These are phyloP conservation scores for Dillenia suffruticosa DNA, from an alignment of 164 flowering plant species.

Conservation along the genomic window DNA sequence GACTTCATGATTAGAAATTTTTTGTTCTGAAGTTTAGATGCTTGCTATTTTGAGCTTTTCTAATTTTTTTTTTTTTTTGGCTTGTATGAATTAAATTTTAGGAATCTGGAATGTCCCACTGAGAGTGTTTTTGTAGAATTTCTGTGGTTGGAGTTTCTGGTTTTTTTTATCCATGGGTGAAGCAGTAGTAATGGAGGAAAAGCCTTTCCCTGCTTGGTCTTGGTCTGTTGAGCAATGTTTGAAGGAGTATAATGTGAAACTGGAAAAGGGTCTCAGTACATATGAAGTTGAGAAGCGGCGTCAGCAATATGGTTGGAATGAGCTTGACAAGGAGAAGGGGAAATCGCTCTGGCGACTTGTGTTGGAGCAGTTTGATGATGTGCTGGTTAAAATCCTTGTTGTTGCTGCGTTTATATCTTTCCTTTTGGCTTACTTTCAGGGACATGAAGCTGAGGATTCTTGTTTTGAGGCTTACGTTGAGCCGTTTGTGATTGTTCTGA, in stretches of 20 bases:
- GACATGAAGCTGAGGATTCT: slow-evolving; percentile 37
- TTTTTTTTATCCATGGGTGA: too few species aligned
- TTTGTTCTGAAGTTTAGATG: too few species aligned
- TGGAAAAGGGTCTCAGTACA: slow-evolving; percentile 61
- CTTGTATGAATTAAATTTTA: too few species aligned
- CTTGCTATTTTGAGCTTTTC: too few species aligned
- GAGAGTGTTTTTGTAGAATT: too few species aligned
- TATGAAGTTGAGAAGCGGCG: slow-evolving; percentile 63
- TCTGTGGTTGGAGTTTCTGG: too few species aligned
- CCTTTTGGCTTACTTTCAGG: slow-evolving; percentile 55
- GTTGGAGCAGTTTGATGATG: slow-evolving; percentile 84
- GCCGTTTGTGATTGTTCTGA: slow-evolving; percentile 75
- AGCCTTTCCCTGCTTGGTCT: slow-evolving; percentile 73
- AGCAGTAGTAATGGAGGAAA: slow-evolving; percentile 45
- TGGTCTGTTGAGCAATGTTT: slow-evolving; percentile 82
- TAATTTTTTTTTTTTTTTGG: too few species aligned
- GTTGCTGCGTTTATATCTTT: slow-evolving; percentile 82
- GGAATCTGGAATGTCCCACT: too few species aligned
- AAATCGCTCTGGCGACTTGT: slow-evolving; percentile 74
- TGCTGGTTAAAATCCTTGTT: slow-evolving; percentile 74
- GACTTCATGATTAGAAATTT: too few species aligned
- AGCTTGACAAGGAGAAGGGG: slow-evolving; percentile 73
- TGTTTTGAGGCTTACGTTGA: slow-evolving; percentile 79
- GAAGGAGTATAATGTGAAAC: slow-evolving; percentile 65
- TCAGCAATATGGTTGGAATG: slow-evolving; percentile 76